Evolutionary conservation across 148 eudicot genomes (phyloP), one percentile per base, ranked within the genome.

Genomic region (Nepenthes gracilis): DNA sequence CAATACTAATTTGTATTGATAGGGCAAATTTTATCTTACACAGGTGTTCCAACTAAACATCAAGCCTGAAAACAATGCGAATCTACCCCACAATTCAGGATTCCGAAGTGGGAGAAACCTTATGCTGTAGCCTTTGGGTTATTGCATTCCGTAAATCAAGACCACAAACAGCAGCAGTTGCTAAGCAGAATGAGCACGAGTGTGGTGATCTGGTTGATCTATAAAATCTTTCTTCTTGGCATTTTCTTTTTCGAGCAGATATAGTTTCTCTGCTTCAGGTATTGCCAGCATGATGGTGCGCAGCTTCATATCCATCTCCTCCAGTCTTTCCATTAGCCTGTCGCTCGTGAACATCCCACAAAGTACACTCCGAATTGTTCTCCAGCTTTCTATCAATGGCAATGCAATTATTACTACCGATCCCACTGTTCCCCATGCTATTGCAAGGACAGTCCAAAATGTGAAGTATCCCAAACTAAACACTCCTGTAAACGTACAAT

Each of bases 391-490:
- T 2, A 70, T 73, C 61, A 93, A 10, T 47, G 98, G 98, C 75
- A 93, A 53, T 59, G 77, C 81, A 2, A 93, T 88, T 32, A 93
- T 93, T 4, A 93, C 77, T 0, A 77, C 89, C 0, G 98, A 93
- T 61, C 86, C 98, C 52, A 93, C 54, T 1, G 96, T 86, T 51
- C 98, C 98, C 98, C 98, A 93, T 36, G 81, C 89, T 64, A 93
- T 86, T 7, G 98, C 91, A 48, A 88, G 78, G 2, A 82, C 66
- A 35, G 92, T 82, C 98, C 98, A 93, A 53, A 84, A 81, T 66
- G 95, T 82, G 74, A 93, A 93, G 74, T 84, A 93, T 12, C 84
- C 85, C 72, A 77, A 62, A 67, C 78, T 82, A 66, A 88, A 93
- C 68, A 71, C 79, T 53, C 94, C 98, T 87, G 77, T 76, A 73